Evolutionary conservation across 305 asterid species (phyloP).

Genomic region (Withania somnifera): DNA sequence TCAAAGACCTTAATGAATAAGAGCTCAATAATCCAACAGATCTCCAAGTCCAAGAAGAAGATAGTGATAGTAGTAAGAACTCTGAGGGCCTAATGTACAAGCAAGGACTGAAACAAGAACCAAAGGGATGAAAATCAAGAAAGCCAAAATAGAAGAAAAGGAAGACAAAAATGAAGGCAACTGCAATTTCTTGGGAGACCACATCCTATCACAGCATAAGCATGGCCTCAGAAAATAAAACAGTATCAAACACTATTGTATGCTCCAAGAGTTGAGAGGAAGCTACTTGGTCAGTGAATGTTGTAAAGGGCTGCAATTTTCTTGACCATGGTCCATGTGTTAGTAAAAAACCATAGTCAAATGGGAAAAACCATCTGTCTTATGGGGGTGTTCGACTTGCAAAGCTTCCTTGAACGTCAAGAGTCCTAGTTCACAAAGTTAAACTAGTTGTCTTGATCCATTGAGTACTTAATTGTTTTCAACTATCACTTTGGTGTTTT

Average conservation of each 20-base stretch:
- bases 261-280: neutral
- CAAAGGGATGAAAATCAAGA: slow-evolving; percentile 39
- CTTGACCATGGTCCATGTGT: neutral
- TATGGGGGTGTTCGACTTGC: slow-evolving; percentile 9
- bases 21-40: slow-evolving; percentile 22
- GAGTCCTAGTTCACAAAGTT: slow-evolving; percentile 17
- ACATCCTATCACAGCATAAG: slow-evolving; percentile 13
- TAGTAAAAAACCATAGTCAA: neutral
- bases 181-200: slow-evolving; percentile 22
- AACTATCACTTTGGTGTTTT: neutral
- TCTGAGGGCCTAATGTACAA: slow-evolving; percentile 17
- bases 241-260: neutral
- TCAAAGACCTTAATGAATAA: slow-evolving; percentile 3
- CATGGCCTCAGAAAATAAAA: neutral
- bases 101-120: slow-evolving; percentile 28
- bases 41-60: slow-evolving; percentile 25
- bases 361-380: neutral
- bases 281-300: neutral
- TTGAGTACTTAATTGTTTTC: neutral
- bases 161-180: slow-evolving; percentile 21
- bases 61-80: slow-evolving; percentile 1
- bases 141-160: slow-evolving; percentile 8
- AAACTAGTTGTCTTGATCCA: neutral
- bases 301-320: slow-evolving; percentile 18
- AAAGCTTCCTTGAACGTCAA: slow-evolving; percentile 34